phyloP scores from a whole-genome alignment of 2,329 filamentous ascomycete species.

The Shiraia sp. region DNA sequence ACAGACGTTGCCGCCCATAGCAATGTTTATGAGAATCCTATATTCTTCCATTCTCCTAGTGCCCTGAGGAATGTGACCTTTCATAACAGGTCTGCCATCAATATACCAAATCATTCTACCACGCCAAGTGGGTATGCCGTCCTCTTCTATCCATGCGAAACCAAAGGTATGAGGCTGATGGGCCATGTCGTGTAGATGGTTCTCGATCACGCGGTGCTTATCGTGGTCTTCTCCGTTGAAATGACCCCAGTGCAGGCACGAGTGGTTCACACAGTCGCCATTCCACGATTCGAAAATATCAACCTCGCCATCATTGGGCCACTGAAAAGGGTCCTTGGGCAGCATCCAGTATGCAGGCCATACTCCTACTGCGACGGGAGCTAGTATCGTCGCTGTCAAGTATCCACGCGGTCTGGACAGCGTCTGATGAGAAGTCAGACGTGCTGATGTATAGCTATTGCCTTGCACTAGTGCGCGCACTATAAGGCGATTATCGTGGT shows the following conservation, averaged over 20 bases:
- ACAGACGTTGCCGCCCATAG: constrained; percentile 65
- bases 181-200: constrained; percentile 55
- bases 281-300: constrained; percentile 68
- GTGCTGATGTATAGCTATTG: constrained; percentile 57
- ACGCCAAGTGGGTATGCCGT: constrained; percentile 46
- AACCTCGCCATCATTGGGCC: constrained; percentile 64
- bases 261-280: constrained; percentile 58
- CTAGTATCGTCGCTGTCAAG: constrained; percentile 55
- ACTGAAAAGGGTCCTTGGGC: constrained; percentile 60
- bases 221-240: constrained; percentile 58
- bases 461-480: constrained; percentile 55
- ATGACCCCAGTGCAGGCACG: constrained; percentile 64
- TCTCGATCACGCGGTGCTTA: constrained; percentile 61
- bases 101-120: constrained; percentile 63
- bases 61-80: constrained; percentile 55
- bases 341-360: constrained; percentile 68
- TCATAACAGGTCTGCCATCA: constrained; percentile 62
- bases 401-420: constrained; percentile 57
- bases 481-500: constrained; percentile 57
- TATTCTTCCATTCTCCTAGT: constrained; percentile 61
- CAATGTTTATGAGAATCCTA: constrained; percentile 62
- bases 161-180: constrained; percentile 56
- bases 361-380: constrained; percentile 60
- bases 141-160: constrained; percentile 60
- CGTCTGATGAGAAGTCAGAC: constrained; percentile 58